Evolutionary conservation across 1,284 basidiomycete species (phyloP), one percentile per base, ranked within the genome.

Genomic region (Rhodotorula sp.): DNA sequence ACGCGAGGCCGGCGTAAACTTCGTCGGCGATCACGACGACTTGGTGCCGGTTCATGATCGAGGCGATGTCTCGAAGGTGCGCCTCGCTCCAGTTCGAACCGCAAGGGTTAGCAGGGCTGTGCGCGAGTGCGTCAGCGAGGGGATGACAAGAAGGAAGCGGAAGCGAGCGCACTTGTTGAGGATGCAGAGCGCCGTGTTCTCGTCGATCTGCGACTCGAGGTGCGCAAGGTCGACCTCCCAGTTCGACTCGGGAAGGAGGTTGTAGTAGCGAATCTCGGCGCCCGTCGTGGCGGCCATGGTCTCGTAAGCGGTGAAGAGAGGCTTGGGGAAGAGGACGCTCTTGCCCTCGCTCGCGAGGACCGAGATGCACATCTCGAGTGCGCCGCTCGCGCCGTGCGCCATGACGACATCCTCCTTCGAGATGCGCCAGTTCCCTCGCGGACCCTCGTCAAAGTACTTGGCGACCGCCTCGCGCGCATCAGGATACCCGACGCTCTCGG

Each of bases 61-160:
- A 68, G 3, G 81, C 69, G 55, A 81, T 76, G 16, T 73, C 74
- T 40, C 67, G 59, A n/a, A 81, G 68, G 61, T 80, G 80, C 18
- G 74, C 58, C 11, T 65, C 67, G 28, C 76, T 75, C 69, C 77
- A 81, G 76, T 81, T 81, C 61, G 76, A 78, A 10, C 81, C 81
- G 65, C 78, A 79, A 8, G 81, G 81, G 74, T 81, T 81, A 30
- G 77, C 78, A 1, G 81, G 81, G 74, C 80, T 81, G 67, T 77
- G 77, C 77, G 44, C 4, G 34, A 51, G 16, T 1, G 4, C 1
- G 52, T 50, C 24, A 50, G 48, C 30, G 26, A 65, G 18, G 24
- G 59, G 40, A 65, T 44, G 18, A 57, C 24, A 30, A 46, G 63
- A 52, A 15, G 4, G 13, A 24, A 28, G 47, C 24, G 11, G 9